These are phyloP conservation scores for Nakazawaea populi DNA, from an alignment of 805 yeast species.

Conservation along the genomic window DNA sequence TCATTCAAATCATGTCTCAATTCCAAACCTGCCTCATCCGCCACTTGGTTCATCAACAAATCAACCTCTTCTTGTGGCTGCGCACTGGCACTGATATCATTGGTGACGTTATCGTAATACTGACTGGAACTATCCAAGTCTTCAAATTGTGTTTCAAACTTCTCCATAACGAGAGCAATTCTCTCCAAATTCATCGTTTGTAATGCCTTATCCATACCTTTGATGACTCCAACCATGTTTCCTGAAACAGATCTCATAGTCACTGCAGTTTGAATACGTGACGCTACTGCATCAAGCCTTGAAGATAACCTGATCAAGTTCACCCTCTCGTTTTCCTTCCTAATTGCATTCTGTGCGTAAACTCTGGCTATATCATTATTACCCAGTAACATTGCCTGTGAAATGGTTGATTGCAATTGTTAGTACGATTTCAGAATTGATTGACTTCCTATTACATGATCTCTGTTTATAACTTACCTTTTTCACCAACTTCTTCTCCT, in stretches of 20 bases:
- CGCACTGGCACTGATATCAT: conserved; percentile 77
- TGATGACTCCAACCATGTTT: conserved; percentile 88
- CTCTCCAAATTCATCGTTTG: conserved; percentile 93
- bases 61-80: conserved; percentile 97
- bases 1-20: conserved; percentile 77
- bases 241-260: conserved; percentile 95
- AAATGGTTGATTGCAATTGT: too few species aligned
- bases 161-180: conserved; percentile 94
- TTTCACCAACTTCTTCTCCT: conserved; percentile 83
- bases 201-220: conserved; percentile 94
- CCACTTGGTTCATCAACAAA: conserved; percentile 81
- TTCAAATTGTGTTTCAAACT: conserved; percentile 92
- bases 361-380: conserved; percentile 88
- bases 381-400: conserved; percentile 70
- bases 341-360: conserved; percentile 92
- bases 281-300: conserved; percentile 91
- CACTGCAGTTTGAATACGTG: conserved; percentile 94
- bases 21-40: conserved; percentile 96
- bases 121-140: conserved; percentile 91
- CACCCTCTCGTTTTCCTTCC: conserved; percentile 83
- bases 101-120: conserved; percentile 88
- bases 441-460: too few species aligned
- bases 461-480: conserved; percentile 33
- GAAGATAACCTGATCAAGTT: conserved; percentile 79
- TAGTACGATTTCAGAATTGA: too few species aligned